Percentiles rank a stretch among this genome's conserved stretches.
phyloP scores from a whole-genome alignment of 345 rosid genomes.

The Mangifera indica region DNA sequence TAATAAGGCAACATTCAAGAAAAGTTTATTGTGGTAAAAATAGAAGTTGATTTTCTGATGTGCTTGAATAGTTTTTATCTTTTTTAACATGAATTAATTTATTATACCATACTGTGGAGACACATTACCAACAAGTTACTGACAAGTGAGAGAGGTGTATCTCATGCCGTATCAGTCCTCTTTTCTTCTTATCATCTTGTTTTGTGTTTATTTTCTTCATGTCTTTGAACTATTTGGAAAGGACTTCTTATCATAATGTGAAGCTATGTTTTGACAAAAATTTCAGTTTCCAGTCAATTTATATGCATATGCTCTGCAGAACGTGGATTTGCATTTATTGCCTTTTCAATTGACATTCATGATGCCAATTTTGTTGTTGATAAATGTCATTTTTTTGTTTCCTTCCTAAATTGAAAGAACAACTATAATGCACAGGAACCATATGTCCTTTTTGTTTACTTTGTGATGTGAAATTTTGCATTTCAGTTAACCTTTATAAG shows the following conservation, averaged over 20 bases:
- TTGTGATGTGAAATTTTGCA: neutral
- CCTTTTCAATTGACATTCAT: neutral
- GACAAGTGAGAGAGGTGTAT: neutral
- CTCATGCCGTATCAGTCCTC: neutral
- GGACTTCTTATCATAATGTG: too few relatives aligned
- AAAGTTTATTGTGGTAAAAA: constrained; percentile 2
- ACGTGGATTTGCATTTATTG: too few relatives aligned
- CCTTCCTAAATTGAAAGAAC: neutral
- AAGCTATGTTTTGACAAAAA: too few relatives aligned
- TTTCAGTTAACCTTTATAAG: neutral
- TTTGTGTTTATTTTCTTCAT: too few relatives aligned
- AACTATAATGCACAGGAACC: neutral
- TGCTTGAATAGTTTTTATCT: neutral
- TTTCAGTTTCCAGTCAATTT: neutral
- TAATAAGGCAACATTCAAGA: constrained; percentile 22
- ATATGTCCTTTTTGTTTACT: neutral
- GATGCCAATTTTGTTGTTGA: neutral
- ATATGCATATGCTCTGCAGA: neutral
- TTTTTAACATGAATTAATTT: neutral
- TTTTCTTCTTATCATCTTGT: neutral
- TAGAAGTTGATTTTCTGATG: neutral
- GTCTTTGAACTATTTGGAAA: too few relatives aligned
- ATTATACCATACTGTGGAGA: neutral
- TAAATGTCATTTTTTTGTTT: too few relatives aligned
- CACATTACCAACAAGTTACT: neutral